These are phyloP conservation scores for Penicillium angulare DNA, from an alignment of 495 filamentous ascomycete species.

Conservation along the genomic window DNA sequence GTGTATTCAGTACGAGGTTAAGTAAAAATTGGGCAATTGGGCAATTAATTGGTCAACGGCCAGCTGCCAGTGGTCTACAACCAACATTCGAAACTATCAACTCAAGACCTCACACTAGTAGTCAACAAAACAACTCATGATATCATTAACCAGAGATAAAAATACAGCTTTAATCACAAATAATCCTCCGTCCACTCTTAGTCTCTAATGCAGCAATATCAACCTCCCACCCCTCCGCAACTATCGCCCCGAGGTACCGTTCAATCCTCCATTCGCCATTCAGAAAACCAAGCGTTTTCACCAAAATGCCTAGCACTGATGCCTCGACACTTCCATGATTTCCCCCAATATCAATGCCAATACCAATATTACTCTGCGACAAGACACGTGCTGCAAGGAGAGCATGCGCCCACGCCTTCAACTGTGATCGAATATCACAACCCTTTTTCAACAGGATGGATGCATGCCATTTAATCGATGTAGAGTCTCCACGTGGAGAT, in stretches of 20 bases:
- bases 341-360: too few species aligned
- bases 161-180: neutral
- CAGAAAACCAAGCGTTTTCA: conserved; percentile 25
- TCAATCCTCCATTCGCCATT: conserved; percentile 41
- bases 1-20: too few species aligned
- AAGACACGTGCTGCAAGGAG: conserved; percentile 51
- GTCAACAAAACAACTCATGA: neutral
- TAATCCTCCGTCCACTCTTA: conserved; percentile 37
- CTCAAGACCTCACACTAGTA: neutral
- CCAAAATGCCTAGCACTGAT: conserved; percentile 13
- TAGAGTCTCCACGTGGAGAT: neutral
- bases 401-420: conserved; percentile 76
- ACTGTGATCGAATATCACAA: conserved; percentile 45
- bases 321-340: neutral
- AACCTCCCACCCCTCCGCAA: conserved; percentile 58
- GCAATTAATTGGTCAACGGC: too few species aligned
- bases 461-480: conserved; percentile 26
- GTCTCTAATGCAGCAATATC: conserved; percentile 60
- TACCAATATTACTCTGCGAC: neutral
- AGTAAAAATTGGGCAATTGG: too few species aligned
- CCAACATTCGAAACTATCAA: too few species aligned
- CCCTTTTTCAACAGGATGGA: conserved; percentile 65
- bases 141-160: neutral
- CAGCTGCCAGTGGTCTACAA: too few species aligned
- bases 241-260: conserved; percentile 37